Evolutionary conservation across 2,329 filamentous ascomycete genomes (phyloP).

Genomic region (Knufia fluminis): DNA sequence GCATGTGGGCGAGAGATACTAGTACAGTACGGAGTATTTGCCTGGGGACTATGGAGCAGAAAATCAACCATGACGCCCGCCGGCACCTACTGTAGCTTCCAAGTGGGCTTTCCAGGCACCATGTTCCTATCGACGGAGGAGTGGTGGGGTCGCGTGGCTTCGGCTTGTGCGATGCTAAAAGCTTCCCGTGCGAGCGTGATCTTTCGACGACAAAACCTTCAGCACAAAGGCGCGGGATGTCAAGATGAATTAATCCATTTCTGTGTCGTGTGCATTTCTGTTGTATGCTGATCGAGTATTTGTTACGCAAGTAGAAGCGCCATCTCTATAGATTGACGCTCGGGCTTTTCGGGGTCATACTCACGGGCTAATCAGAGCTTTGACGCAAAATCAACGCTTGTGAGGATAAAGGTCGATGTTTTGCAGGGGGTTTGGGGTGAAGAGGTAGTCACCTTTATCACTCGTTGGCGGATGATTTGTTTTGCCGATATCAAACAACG

Average conservation of each 20-base stretch:
- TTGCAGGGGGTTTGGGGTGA: not conserved
- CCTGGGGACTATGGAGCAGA: not conserved
- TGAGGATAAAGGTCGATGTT: not conserved
- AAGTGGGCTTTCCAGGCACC: not conserved
- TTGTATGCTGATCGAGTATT: not conserved
- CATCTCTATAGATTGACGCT: not conserved
- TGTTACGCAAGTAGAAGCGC: not conserved
- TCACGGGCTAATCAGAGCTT: not conserved
- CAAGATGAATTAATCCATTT: not conserved
- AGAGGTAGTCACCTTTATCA: not conserved
- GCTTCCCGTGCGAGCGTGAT: not conserved
- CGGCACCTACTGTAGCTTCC: not conserved
- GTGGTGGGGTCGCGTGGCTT: not conserved
- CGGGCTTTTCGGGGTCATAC: not conserved
- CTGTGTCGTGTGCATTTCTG: not conserved
- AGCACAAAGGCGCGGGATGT: not conserved
- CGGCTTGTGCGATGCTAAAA: not conserved
- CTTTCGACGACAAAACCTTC: not conserved
- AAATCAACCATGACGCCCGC: not conserved
- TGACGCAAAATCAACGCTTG: not conserved
- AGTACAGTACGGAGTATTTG: not conserved
- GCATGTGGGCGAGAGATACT: no score
- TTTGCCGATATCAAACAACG: not conserved
- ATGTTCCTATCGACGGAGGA: not conserved
- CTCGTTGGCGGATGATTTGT: not conserved